These are phyloP conservation scores for Trypanosoma scelopori DNA, from an alignment of 208 protist genomes.

Conservation along the genomic window DNA sequence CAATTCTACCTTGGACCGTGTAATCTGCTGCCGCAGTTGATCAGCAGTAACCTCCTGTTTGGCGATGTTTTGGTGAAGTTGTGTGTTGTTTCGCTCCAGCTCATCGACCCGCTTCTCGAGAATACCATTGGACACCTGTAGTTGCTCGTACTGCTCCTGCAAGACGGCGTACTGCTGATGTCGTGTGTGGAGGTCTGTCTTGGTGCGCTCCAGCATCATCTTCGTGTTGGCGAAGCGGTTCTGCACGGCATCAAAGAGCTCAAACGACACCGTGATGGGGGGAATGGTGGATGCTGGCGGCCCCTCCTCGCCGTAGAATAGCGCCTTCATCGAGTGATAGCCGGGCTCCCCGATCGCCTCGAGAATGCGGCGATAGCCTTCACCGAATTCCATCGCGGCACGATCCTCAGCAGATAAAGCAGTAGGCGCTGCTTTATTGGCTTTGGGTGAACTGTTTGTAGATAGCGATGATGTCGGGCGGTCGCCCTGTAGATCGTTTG, in stretches of 20 bases:
- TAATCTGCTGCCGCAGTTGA: constrained; percentile 65
- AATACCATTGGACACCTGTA: constrained; percentile 50
- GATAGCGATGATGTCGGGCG: neutral
- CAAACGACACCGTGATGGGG: constrained; percentile 76
- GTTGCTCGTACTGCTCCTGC: constrained; percentile 42
- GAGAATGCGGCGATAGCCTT: constrained; percentile 67
- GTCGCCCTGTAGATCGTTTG: neutral
- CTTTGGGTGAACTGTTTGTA: neutral
- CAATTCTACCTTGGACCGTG: constrained; percentile 49
- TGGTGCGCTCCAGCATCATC: constrained; percentile 68
- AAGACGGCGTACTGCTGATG: constrained; percentile 70
- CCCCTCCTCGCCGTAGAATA: constrained; percentile 50
- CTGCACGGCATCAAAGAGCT: constrained; percentile 86
- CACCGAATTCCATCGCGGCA: constrained; percentile 25
- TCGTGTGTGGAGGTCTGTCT: constrained; percentile 55
- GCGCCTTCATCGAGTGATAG: constrained; percentile 60
- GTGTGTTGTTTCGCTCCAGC: constrained; percentile 62
- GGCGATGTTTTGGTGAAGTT: constrained; percentile 64
- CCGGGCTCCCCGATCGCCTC: constrained; percentile 63
- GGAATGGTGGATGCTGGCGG: constrained; percentile 62
- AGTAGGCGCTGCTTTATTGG: neutral
- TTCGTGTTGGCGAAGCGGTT: constrained; percentile 74
- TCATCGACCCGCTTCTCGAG: constrained; percentile 51
- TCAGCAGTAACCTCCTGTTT: constrained; percentile 71
- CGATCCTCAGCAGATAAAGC: constrained; percentile 2